phyloP scores from a whole-genome alignment of 2,329 filamentous ascomycete species.

The Aspergillus quadrilineatus region DNA sequence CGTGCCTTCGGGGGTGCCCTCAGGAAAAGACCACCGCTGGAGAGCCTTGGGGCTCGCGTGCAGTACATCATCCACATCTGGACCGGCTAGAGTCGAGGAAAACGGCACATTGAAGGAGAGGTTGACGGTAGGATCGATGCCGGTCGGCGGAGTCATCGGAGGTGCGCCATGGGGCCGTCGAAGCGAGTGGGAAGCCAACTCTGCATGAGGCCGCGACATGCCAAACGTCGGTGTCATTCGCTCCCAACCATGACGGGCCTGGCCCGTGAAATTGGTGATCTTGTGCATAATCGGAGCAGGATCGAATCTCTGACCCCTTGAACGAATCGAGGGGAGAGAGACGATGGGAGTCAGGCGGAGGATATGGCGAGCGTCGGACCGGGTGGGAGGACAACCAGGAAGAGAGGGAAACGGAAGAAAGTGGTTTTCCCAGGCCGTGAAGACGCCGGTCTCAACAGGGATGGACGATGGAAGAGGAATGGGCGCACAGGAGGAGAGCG shows the following conservation, averaged over 20 bases:
- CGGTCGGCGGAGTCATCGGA: slow-evolving; percentile 64
- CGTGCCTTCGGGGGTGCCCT: slow-evolving; percentile 78
- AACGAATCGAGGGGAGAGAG: slow-evolving; percentile 35
- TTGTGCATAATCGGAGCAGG: slow-evolving; percentile 57
- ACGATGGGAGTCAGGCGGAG: slow-evolving; percentile 20
- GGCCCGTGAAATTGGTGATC: slow-evolving; percentile 66
- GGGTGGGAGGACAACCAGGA: slow-evolving; percentile 12
- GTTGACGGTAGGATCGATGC: slow-evolving; percentile 76
- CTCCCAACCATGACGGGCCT: slow-evolving; percentile 67
- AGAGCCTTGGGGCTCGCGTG: slow-evolving; percentile 87
- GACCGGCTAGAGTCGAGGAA: slow-evolving; percentile 84
- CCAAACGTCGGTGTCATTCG: slow-evolving; percentile 66
- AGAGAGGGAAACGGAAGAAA: slow-evolving; percentile 9
- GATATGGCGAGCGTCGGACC: slow-evolving; percentile 20
- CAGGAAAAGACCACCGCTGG: slow-evolving; percentile 89
- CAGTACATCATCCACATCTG: slow-evolving; percentile 90
- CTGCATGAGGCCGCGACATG: slow-evolving; percentile 60
- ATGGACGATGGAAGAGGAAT: slow-evolving; percentile 31
- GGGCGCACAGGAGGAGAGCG: slow-evolving; percentile 17
- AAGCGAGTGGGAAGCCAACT: slow-evolving; percentile 54
- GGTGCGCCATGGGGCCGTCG: slow-evolving; percentile 54
- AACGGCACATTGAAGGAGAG: slow-evolving; percentile 98
- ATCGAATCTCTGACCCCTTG: slow-evolving; percentile 37
- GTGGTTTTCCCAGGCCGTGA: slow-evolving; percentile 11
- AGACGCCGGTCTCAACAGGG: slow-evolving; percentile 34